These are phyloP conservation scores for Castanospermum australe DNA, from an alignment of 306 rosid genomes.

Conservation along the genomic window DNA sequence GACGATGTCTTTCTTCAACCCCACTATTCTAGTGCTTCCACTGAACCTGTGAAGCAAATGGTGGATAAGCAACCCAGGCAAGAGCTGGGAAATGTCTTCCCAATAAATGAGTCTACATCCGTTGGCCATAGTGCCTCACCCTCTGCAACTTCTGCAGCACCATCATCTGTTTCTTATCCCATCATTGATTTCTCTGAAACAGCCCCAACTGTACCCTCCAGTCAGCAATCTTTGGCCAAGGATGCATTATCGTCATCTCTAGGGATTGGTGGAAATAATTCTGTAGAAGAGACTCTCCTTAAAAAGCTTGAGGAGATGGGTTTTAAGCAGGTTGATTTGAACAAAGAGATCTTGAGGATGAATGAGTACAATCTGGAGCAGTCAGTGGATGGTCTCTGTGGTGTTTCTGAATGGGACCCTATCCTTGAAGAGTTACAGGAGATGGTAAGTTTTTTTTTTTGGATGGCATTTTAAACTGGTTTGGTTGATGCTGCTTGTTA, in stretches of 20 bases:
- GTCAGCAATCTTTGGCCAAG: constrained; percentile 21
- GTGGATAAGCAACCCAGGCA: constrained; percentile 29
- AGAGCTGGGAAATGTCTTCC: constrained; percentile 37
- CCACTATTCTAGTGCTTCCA: constrained; percentile 9
- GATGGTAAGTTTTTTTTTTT: constrained; percentile 59
- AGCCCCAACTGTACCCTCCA: constrained; percentile 10
- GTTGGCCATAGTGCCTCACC: constrained; percentile 41
- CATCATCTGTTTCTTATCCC: constrained; percentile 49
- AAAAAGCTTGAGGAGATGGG: constrained; percentile 87
- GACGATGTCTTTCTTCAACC: constrained; percentile 38
- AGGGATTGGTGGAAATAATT: constrained; percentile 22
- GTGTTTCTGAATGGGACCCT: constrained; percentile 79
- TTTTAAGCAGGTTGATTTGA: constrained; percentile 66
- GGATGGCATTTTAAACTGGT: background rate
- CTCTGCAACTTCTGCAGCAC: constrained; percentile 26
- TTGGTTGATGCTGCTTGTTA: background rate
- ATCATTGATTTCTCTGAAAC: constrained; percentile 37
- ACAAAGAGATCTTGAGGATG: constrained; percentile 76
- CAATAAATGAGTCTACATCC: constrained; percentile 41
- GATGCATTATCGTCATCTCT: constrained; percentile 31
- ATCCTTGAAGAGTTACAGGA: constrained; percentile 77
- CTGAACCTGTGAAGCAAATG: constrained; percentile 36
- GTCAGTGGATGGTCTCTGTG: constrained; percentile 81
- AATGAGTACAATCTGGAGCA: constrained; percentile 70
- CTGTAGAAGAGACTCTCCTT: constrained; percentile 65